A percentile compares a stretch with the other conserved stretches of the same genome.
Conservation (phyloP, 2,329 filamentous ascomycete genomes). For the Mollisia scopiformis region DNA sequence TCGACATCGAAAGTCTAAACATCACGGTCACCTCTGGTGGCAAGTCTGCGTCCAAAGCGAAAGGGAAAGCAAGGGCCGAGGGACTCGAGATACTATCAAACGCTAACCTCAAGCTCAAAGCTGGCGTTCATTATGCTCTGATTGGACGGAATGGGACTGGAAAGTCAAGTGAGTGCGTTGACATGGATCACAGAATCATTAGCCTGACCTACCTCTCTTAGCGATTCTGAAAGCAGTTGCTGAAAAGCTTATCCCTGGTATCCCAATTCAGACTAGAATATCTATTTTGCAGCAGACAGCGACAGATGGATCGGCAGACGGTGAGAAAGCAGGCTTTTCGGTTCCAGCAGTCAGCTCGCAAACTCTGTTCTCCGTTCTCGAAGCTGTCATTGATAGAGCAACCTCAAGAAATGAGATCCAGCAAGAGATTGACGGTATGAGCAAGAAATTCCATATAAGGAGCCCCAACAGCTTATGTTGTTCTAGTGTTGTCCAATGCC, state of each 20-base stretch:
- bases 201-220: constrained; percentile 34
- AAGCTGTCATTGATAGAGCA: constrained; percentile 68
- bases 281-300: constrained; percentile 71
- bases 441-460: neutral
- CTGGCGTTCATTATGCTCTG: constrained; percentile 75
- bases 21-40: constrained; percentile 60
- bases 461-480: neutral
- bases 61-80: constrained; percentile 52
- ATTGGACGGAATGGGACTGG: constrained; percentile 82
- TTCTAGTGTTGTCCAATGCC: constrained; percentile 57
- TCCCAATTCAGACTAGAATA: constrained; percentile 66
- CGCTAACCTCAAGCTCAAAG: constrained; percentile 72
- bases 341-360: neutral
- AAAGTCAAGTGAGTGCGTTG: constrained; percentile 67
- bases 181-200: neutral
- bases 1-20: constrained; percentile 73
- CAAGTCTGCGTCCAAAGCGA: constrained; percentile 45
- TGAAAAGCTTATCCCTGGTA: constrained; percentile 77
- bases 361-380: constrained; percentile 56
- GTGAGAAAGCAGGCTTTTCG: constrained; percentile 34
- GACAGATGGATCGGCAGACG: constrained; percentile 36
- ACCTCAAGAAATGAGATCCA: constrained; percentile 59
- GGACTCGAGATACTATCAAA: constrained; percentile 71
- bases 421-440: constrained; percentile 61
- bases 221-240: constrained; percentile 75